These are phyloP conservation scores for Schwanniomyces yamadae DNA, from an alignment of 805 yeast genomes.

Conservation along the genomic window DNA sequence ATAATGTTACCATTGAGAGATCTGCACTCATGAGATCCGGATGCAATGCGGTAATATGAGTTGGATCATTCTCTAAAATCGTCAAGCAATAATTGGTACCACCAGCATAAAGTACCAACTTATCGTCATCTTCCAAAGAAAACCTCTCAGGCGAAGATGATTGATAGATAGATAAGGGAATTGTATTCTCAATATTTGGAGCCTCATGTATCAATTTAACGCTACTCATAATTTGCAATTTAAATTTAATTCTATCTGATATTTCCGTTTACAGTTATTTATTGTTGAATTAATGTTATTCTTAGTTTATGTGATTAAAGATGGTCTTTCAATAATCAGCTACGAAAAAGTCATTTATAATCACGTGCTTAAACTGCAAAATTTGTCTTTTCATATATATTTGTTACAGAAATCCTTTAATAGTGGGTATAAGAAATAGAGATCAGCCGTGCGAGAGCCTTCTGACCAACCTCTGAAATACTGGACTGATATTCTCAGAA, in stretches of 20 bases:
- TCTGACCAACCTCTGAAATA: conserved; percentile 38
- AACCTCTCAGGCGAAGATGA: conserved; percentile 40
- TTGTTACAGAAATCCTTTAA: too few species aligned
- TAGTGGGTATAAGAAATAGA: too few species aligned
- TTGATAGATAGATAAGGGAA: conserved; percentile 29
- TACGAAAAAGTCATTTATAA: too few species aligned
- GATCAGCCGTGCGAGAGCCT: too few species aligned
- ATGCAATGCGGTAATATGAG: conserved; percentile 10
- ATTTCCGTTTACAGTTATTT: too few species aligned
- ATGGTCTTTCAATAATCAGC: too few species aligned
- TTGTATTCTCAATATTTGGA: conserved; percentile 45
- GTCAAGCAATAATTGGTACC: conserved; percentile 18
- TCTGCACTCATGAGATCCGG: conserved; percentile 11
- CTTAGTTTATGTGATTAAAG: too few species aligned
- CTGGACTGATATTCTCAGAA: conserved; percentile 31
- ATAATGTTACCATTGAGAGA: conserved; percentile 20
- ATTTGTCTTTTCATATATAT: too few species aligned
- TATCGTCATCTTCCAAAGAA: conserved; percentile 35
- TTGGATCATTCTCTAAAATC: conserved; percentile 16
- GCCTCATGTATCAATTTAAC: conserved; percentile 11
- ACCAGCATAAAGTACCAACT: conserved; percentile 42
- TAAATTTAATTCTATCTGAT: too few species aligned
- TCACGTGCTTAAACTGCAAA: too few species aligned
- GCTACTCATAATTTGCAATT: too few species aligned
- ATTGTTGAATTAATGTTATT: too few species aligned